A percentile compares a stretch with the other conserved stretches of the same genome.
phyloP scores from a whole-genome alignment of 495 filamentous ascomycete genomes.

The Tuber brumale region DNA sequence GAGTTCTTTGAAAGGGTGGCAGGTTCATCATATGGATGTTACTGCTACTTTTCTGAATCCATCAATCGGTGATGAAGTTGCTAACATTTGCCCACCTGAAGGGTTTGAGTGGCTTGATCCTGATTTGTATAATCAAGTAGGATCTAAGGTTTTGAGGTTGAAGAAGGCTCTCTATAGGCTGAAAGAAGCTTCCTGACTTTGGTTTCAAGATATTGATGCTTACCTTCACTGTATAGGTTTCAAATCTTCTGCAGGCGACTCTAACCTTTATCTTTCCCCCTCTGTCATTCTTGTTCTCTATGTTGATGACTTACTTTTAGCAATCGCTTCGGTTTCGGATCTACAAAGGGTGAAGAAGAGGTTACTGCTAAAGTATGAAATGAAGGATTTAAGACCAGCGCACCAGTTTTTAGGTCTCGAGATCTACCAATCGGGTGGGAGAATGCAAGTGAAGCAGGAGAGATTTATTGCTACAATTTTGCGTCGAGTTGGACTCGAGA shows the following conservation, averaged over 20 bases:
- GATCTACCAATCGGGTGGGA: background rate
- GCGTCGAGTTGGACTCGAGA: too few relatives aligned
- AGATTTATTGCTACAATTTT: background rate
- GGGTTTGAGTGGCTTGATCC: too few relatives aligned
- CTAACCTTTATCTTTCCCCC: background rate
- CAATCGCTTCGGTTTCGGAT: background rate
- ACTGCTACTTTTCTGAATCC: too few relatives aligned
- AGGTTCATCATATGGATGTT: too few relatives aligned
- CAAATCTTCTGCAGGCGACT: background rate
- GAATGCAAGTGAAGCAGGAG: background rate
- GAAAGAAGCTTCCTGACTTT: background rate
- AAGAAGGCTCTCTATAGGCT: too few relatives aligned
- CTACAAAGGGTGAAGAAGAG: background rate
- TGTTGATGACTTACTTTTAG: background rate
- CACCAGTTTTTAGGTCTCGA: background rate
- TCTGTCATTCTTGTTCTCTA: background rate
- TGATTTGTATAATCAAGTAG: too few relatives aligned
- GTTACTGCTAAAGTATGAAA: background rate
- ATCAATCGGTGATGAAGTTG: too few relatives aligned
- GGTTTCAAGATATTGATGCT: background rate
- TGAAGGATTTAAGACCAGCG: background rate
- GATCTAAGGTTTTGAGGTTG: too few relatives aligned
- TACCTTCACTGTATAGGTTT: background rate
- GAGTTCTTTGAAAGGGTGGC: too few relatives aligned
- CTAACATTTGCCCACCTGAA: too few relatives aligned